Percentiles rank a stretch among this genome's conserved stretches.
Conservation (phyloP, 176 grass and related monocot species). For the Tuctoria greenei region DNA sequence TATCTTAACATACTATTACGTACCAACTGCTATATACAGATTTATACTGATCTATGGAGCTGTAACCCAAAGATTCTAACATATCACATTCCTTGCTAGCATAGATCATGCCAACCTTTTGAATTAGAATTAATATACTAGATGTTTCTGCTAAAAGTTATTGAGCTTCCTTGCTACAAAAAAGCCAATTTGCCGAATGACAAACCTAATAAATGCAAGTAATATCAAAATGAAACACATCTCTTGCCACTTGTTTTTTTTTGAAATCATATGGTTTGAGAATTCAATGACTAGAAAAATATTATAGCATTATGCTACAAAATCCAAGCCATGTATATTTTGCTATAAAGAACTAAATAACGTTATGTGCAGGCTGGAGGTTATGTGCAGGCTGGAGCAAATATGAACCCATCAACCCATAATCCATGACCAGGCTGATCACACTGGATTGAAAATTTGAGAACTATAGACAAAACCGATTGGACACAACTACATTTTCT, state of each 20-base stretch:
- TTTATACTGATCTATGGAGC: conserved; percentile 10
- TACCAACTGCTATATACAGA: conserved; percentile 4
- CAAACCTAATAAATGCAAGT: background rate
- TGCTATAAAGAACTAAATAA: conserved; percentile 20
- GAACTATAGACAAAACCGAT: background rate
- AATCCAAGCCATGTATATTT: too few species aligned
- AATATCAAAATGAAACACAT: conserved; percentile 13
- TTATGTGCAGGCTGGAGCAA: too few species aligned
- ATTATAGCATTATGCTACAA: background rate
- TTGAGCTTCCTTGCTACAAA: background rate
- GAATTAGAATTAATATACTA: background rate
- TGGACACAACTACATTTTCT: background rate
- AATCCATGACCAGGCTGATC: background rate
- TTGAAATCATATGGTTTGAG: background rate
- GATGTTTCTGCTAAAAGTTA: background rate
- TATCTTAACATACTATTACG: conserved; percentile 17
- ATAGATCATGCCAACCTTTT: background rate
- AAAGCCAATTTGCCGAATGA: background rate
- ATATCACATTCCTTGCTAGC: background rate
- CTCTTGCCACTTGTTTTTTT: background rate
- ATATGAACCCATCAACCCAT: background rate
- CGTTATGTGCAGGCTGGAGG: background rate
- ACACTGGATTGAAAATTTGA: background rate
- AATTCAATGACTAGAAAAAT: background rate
- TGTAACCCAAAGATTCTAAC: background rate